Evolutionary conservation across 306 rosid genomes (phyloP).

Genomic region (Elaeagnus macrophylla): DNA sequence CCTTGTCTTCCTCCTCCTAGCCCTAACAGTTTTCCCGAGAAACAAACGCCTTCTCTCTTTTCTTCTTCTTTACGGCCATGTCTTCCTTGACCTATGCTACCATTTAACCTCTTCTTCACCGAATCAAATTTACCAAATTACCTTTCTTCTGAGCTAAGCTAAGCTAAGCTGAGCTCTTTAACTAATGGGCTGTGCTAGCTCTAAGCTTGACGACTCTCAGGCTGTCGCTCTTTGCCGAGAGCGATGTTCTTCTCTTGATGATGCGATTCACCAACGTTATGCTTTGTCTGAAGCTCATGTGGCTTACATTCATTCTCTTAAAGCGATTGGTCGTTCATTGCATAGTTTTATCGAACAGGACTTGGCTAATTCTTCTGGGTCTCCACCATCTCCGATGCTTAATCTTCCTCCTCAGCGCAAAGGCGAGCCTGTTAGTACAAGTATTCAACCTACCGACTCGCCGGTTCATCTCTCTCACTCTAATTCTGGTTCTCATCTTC

Average conservation of each 20-base stretch:
- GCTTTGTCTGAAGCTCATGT: conserved; percentile 67
- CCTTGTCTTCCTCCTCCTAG: conserved; percentile 6
- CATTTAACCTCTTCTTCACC: neutral
- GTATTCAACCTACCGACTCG: conserved; percentile 19
- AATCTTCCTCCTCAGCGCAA: conserved; percentile 40
- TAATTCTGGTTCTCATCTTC: conserved; percentile 66
- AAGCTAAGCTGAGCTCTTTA: neutral
- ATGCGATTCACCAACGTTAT: conserved; percentile 70
- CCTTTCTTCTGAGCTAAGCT: neutral
- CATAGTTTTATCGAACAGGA: conserved; percentile 46
- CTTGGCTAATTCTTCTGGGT: conserved; percentile 15
- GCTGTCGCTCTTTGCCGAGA: conserved; percentile 89
- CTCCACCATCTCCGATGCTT: conserved; percentile 29
- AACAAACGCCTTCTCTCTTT: conserved; percentile 4
- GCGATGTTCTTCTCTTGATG: conserved; percentile 54
- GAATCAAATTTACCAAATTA: neutral
- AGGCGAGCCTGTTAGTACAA: conserved; percentile 19
- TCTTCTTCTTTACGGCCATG: conserved; percentile 6
- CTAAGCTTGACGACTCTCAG: conserved; percentile 85
- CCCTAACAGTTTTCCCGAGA: conserved; percentile 20
- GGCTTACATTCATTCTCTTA: conserved; percentile 63
- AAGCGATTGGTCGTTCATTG: conserved; percentile 49
- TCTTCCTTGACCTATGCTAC: conserved; percentile 12
- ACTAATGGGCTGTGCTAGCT: conserved; percentile 75
- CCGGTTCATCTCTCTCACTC: conserved; percentile 29